phyloP scores from a whole-genome alignment of 139 green algal species.

The Bryopsis sp. region DNA sequence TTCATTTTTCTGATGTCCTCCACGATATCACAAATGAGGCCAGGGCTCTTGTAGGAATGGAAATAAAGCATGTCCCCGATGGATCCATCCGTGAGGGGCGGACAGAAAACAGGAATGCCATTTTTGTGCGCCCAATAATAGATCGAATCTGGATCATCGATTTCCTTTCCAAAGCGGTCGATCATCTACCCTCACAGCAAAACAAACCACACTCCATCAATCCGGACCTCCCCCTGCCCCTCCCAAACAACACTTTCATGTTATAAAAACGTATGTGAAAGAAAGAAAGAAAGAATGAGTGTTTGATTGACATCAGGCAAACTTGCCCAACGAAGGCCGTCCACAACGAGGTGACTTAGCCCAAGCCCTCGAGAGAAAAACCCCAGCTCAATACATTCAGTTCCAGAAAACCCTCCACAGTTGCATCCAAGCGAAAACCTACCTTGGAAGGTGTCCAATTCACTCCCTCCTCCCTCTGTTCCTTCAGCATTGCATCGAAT shows the following conservation, averaged over 20 bases:
- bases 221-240: too few relatives aligned
- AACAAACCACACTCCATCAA: constrained; percentile 10
- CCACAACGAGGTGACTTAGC: too few relatives aligned
- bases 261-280: too few relatives aligned
- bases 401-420: too few relatives aligned
- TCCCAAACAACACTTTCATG: too few relatives aligned
- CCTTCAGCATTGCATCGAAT: constrained; percentile 80
- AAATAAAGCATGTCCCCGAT: constrained; percentile 99
- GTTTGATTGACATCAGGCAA: too few relatives aligned
- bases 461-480: constrained; percentile 73
- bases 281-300: too few relatives aligned
- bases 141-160: constrained; percentile 79
- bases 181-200: constrained; percentile 34
- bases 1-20: constrained; percentile 79
- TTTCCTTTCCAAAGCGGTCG: constrained; percentile 56
- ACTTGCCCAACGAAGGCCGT: too few relatives aligned
- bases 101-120: constrained; percentile 92
- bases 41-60: constrained; percentile 80
- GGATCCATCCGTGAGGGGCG: constrained; percentile 86
- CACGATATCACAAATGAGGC: constrained; percentile 67
- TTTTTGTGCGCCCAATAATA: constrained; percentile 89
- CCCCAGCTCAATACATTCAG: too few relatives aligned
- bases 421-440: too few relatives aligned
- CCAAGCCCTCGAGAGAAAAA: too few relatives aligned
- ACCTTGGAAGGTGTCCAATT: constrained; percentile 91